Base-by-base conservation (phyloP, 805 yeast genomes). In the Yueomyces sp. region DNA sequence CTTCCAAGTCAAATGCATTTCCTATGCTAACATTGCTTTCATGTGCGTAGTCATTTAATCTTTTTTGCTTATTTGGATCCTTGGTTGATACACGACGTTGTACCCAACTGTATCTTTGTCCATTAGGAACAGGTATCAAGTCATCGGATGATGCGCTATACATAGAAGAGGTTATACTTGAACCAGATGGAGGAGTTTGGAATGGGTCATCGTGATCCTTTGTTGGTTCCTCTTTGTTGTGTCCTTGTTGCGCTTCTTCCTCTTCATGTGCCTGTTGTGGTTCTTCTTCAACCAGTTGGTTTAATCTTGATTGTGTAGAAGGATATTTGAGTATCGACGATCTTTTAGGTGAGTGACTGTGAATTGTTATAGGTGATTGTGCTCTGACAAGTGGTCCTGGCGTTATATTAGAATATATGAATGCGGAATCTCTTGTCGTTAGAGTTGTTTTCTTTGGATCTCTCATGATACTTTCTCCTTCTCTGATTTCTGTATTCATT, bases 401-500 rank as follows among this genome's bases (percentile, higher is more conserved):
- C 19, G 19, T 19, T 19, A 19, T 19, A 19, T 19, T 19, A 19
- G 19, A 19, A 19, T 19, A 19, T 19, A 19, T 19, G 19, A 19
- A 19, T 19, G 19, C 71, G 1, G 73, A 68, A 44, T 68, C 73
- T 51, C 72, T 59, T 44, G 61, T 51, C 6, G 63, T 65, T 37
- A 68, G 45, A 28, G 63, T 60, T 1, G 71, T 64, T 49, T 67
- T 68, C 45, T 66, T 59, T 26, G 70, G 69, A 43, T 67, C 69
- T 47, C 70, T 68, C 36, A 64, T 64, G 29, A 70, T 55, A 36
- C 60, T 60, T 31, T 64, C 65, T 47, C 79, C 83, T 36, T 81
- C 83, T 3, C 83, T 86, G 38, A 86, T 68, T 54, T 86, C 73
- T 36, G 87, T 85, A 4, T 85, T 81, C 55, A 86, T 72, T 40